Conservation (phyloP, 2,329 filamentous ascomycete species). For the Tothia fuscella region DNA sequence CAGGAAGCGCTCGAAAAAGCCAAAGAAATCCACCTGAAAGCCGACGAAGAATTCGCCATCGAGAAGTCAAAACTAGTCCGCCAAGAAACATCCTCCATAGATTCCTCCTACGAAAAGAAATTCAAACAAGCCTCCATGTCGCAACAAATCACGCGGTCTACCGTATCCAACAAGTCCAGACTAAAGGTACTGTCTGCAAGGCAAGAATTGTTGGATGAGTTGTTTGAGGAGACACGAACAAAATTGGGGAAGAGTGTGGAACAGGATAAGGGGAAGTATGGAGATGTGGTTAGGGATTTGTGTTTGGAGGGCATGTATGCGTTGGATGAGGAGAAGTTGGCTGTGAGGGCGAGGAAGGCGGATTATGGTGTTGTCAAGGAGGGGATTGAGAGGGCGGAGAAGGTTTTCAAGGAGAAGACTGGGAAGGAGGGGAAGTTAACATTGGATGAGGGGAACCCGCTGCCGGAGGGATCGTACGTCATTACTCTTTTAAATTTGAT, state of each 20-base stretch:
- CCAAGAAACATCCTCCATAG: slow-evolving; percentile 87
- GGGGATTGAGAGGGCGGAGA: slow-evolving; percentile 62
- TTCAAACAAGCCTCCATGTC: slow-evolving; percentile 98
- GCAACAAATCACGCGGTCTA: slow-evolving; percentile 96
- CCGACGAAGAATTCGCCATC: slow-evolving; percentile 97
- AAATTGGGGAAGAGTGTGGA: slow-evolving; percentile 51
- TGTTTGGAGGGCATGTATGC: slow-evolving; percentile 85
- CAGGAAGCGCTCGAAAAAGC: slow-evolving; percentile 97
- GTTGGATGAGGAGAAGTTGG: slow-evolving; percentile 66
- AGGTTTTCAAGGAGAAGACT: slow-evolving; percentile 72
- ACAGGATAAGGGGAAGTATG: slow-evolving; percentile 64
- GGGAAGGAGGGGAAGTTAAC: slow-evolving; percentile 57
- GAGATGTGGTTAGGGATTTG: slow-evolving; percentile 62
- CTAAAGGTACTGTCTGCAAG: slow-evolving; percentile 76
- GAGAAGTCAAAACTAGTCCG: slow-evolving; percentile 98
- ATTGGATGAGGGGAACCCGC: slow-evolving; percentile 66
- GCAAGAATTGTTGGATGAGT: slow-evolving; percentile 79
- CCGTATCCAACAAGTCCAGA: slow-evolving; percentile 89
- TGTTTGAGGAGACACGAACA: slow-evolving; percentile 72
- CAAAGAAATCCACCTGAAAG: slow-evolving; percentile 94
- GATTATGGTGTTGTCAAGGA: slow-evolving; percentile 67
- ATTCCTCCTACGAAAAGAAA: slow-evolving; percentile 91
- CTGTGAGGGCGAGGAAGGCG: slow-evolving; percentile 64
- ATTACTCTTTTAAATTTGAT: neutral
- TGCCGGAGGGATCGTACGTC: slow-evolving; percentile 73